Percentiles rank a stretch among this genome's conserved stretches.
phyloP scores from a whole-genome alignment of 1,139 yeast genomes.

The Scheffersomyces illinoinensis region DNA sequence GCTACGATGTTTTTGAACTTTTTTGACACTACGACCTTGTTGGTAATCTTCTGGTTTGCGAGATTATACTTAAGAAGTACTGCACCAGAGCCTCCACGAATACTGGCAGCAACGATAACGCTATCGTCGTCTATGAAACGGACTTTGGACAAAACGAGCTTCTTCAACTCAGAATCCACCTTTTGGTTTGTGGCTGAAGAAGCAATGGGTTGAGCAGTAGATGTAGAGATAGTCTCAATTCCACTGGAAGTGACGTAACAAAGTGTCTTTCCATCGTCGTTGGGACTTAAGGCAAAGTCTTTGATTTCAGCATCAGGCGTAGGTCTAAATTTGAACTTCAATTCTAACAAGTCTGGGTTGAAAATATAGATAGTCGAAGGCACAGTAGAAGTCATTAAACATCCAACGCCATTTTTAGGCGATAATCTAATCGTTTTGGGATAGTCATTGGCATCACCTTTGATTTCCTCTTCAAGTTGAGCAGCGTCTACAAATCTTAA shows the following conservation, averaged over 20 bases:
- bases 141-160: constrained; percentile 54
- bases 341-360: constrained; percentile 55
- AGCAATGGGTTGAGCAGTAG: constrained; percentile 41
- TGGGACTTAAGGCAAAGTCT: constrained; percentile 29
- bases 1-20: constrained; percentile 70
- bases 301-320: constrained; percentile 38
- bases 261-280: constrained; percentile 50
- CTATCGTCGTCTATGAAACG: constrained; percentile 56
- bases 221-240: constrained; percentile 54
- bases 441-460: constrained; percentile 48
- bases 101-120: constrained; percentile 58
- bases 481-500: constrained; percentile 61
- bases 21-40: constrained; percentile 46
- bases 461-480: constrained; percentile 44
- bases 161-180: constrained; percentile 27
- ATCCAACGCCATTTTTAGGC: constrained; percentile 56
- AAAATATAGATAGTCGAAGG: constrained; percentile 63
- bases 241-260: constrained; percentile 57
- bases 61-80: constrained; percentile 45
- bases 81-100: constrained; percentile 41
- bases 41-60: constrained; percentile 41
- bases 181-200: constrained; percentile 25
- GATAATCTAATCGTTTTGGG: constrained; percentile 59
- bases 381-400: constrained; percentile 59
- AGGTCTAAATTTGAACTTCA: constrained; percentile 36